Evolutionary conservation across 768 basidiomycete genomes (phyloP), one percentile per base, ranked within the genome.

Genomic region (Brasilioporus rufonigricans): DNA sequence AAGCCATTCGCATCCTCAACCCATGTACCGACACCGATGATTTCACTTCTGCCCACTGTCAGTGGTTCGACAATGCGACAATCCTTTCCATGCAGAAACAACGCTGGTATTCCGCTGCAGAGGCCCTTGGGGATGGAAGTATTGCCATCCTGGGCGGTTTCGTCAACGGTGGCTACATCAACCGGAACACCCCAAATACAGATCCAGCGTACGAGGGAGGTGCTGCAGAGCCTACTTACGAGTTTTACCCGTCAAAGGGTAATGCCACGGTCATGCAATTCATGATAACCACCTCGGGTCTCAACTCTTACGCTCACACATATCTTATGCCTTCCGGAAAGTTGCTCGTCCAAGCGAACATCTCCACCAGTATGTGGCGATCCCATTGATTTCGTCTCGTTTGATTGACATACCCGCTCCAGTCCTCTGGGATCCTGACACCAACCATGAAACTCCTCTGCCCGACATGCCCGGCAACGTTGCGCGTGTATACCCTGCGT

Each of bases 401-500:
- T 39, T 19, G 6, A 39, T 36, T 36, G 43, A 56, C 44, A 12
- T 13, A 9, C n/a, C 38, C 3, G 3, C 48, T 8, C 44, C 46
- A 79, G 80, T 77, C 11, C 62, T 81, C 6, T 82, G 77, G 77
- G 80, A 89, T 55, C 76, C 80, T 39, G 62, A 71, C 6, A 71
- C 65, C 29, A 89, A 89, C 64, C 50, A 67, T 5, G 87, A 90
- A 66, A 84, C 77, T 0, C 73, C 75, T 3, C 77, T 91, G 12
- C 89, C 90, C 3, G 71, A 80, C 57, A 91, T 90, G 88, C 90
- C 89, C 1, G 75, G 76, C 29, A 73, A 77, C 41, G 84, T 95
- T 43, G 83, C 82, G 21, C 87, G 93, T 29, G 89, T 92, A 5
- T 95, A 95, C 65, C 93, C 93, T 10, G 95, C 89, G 0, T 93